These are phyloP conservation scores for Diaporthe australafricana DNA, from an alignment of 2,329 filamentous ascomycete genomes.

Conservation along the genomic window DNA sequence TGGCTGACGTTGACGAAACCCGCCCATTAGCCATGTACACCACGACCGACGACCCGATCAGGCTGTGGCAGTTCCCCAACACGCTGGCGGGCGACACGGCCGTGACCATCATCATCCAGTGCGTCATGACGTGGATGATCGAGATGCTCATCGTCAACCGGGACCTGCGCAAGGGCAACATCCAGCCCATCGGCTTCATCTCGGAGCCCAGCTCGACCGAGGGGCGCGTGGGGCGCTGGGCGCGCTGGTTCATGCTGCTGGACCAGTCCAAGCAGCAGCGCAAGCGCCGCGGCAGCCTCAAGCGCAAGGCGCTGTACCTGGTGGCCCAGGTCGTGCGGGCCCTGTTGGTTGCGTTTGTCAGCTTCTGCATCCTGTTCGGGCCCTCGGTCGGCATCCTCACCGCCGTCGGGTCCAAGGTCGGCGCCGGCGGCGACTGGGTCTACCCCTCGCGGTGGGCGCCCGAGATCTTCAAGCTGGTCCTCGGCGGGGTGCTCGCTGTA, in stretches of 20 bases:
- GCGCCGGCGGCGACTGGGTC: constrained; percentile 55
- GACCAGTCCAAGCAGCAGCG: constrained; percentile 44
- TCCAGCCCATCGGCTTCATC: constrained; percentile 60
- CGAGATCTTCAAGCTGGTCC: constrained; percentile 61
- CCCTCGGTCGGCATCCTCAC: constrained; percentile 56
- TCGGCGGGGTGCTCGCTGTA: constrained; percentile 59
- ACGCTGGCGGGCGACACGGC: constrained; percentile 62
- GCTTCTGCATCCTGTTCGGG: constrained; percentile 58
- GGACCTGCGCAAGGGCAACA: constrained; percentile 56
- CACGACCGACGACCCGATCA: constrained; percentile 55
- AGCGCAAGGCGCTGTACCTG: constrained; percentile 49
- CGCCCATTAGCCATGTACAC: constrained; percentile 63
- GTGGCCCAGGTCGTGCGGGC: constrained; percentile 50
- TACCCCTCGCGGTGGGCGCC: constrained; percentile 58
- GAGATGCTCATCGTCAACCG: constrained; percentile 60
- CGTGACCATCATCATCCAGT: constrained; percentile 64
- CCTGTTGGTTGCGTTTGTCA: constrained; percentile 50
- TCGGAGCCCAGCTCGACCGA: constrained; percentile 47
- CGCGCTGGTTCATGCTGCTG: constrained; percentile 59
- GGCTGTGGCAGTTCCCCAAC: constrained; percentile 62
- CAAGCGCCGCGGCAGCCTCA: constrained; percentile 43
- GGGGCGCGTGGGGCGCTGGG: constrained; percentile 34
- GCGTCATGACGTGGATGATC: constrained; percentile 62
- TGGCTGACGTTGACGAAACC: constrained; percentile 37
- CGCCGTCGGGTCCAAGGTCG: constrained; percentile 47